phyloP scores from a whole-genome alignment of 2,329 filamentous ascomycete genomes.

The Hysterium pulicare region DNA sequence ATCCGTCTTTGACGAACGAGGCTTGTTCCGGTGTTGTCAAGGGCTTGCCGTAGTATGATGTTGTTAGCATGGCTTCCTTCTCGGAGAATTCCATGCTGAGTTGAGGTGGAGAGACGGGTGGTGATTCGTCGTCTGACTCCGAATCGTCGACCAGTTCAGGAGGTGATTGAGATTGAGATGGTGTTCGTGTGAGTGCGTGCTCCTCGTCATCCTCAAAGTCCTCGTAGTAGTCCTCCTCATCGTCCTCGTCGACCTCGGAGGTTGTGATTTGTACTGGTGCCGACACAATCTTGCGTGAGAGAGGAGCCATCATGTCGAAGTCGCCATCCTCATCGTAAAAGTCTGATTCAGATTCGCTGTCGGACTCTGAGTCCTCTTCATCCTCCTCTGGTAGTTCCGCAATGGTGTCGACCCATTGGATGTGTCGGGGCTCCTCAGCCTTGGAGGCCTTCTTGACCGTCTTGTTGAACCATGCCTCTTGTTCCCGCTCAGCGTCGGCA shows the following conservation, averaged over 20 bases:
- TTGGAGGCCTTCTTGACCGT: slow-evolving; percentile 74
- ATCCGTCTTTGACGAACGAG: slow-evolving; percentile 36
- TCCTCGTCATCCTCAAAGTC: slow-evolving; percentile 46
- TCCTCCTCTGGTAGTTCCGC: slow-evolving; percentile 71
- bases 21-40: slow-evolving; percentile 31
- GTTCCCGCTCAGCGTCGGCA: slow-evolving; percentile 88
- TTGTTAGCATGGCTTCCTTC: slow-evolving; percentile 47
- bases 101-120: slow-evolving; percentile 46
- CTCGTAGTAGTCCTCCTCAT: slow-evolving; percentile 46
- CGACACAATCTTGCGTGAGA: slow-evolving; percentile 38
- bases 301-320: slow-evolving; percentile 44
- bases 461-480: slow-evolving; percentile 97
- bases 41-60: slow-evolving; percentile 41
- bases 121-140: slow-evolving; percentile 49
- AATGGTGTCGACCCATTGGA: slow-evolving; percentile 83
- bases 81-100: slow-evolving; percentile 44
- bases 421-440: slow-evolving; percentile 62
- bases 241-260: slow-evolving; percentile 39
- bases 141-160: slow-evolving; percentile 50
- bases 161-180: slow-evolving; percentile 43
- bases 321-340: slow-evolving; percentile 52
- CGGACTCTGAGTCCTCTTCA: slow-evolving; percentile 63
- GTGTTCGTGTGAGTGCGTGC: slow-evolving; percentile 45
- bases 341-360: slow-evolving; percentile 47
- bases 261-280: slow-evolving; percentile 44